Conservation (phyloP, 345 rosid species). For the rapeseed (Brassica napus) region Da-Ae NC_063437.1:9459001-9459500, state of each 20-base stretch:
- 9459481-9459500: conserved; percentile 58
- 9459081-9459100: too few species aligned
- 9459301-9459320: background rate
- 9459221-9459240: background rate
- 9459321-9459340: background rate
- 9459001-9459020: too few species aligned
- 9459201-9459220: background rate
- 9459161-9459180: background rate
- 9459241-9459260: background rate
- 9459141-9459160: background rate
- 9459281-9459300: background rate
- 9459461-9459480: conserved; percentile 60
- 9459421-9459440: conserved; percentile 54
- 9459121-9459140: too few species aligned
- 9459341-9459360: too few species aligned
- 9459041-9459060: too few species aligned
- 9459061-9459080: too few species aligned
- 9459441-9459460: conserved; percentile 69
- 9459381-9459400: background rate
- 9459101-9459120: too few species aligned
- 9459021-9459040: too few species aligned
- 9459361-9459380: too few species aligned
- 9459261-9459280: too few species aligned
- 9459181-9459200: background rate
- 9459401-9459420: background rate